phyloP scores from a whole-genome alignment of 179 eudicot genomes.

The Pouteria campechiana region DNA sequence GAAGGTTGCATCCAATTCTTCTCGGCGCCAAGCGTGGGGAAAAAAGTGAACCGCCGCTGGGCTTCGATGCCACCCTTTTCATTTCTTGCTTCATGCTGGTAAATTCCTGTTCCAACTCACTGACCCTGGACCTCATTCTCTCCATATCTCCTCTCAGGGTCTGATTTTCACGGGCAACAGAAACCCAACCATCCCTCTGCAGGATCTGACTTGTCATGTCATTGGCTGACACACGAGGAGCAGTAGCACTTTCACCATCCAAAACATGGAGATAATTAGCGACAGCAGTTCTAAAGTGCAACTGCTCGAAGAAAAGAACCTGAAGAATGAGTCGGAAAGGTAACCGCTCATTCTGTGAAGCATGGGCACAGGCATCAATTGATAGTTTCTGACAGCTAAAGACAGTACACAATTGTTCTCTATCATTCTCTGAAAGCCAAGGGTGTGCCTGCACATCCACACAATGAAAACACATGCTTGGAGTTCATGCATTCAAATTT shows the following conservation, averaged over 20 bases:
- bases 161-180: constrained; percentile 58
- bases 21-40: constrained; percentile 42
- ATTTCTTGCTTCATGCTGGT: constrained; percentile 63
- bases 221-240: constrained; percentile 13
- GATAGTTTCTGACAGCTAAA: constrained; percentile 84
- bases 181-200: constrained; percentile 70
- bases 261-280: constrained; percentile 49
- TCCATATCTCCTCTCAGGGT: constrained; percentile 71
- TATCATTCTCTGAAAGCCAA: constrained; percentile 72
- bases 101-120: constrained; percentile 75
- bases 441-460: constrained; percentile 86
- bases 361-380: constrained; percentile 95
- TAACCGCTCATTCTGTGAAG: constrained; percentile 79
- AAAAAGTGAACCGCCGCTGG: constrained; percentile 36
- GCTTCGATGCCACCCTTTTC: constrained; percentile 57
- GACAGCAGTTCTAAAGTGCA: constrained; percentile 70
- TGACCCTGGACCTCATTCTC: constrained; percentile 69
- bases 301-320: constrained; percentile 81
- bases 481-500: too few relatives aligned
- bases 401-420: constrained; percentile 72
- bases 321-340: constrained; percentile 85
- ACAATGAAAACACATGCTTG: too few relatives aligned
- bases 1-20: constrained; percentile 46
- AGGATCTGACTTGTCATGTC: constrained; percentile 31
- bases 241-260: constrained; percentile 36